These are phyloP conservation scores for Neoboletus magnificus DNA, from an alignment of 768 basidiomycete species.

Conservation along the genomic window DNA sequence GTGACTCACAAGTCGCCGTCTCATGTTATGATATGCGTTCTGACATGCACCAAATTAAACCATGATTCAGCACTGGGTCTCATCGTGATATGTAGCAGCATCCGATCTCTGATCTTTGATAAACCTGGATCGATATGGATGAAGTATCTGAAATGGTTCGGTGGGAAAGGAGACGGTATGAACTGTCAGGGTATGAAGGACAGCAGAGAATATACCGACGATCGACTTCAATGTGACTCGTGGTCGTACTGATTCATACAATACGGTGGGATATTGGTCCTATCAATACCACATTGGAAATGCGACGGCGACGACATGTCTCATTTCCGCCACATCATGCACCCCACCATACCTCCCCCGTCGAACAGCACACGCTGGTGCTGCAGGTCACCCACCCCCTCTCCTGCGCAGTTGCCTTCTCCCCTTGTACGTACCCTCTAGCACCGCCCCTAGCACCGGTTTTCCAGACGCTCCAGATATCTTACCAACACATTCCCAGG, in stretches of 20 bases:
- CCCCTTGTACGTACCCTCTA: constrained; percentile 42
- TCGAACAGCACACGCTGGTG: constrained; percentile 66
- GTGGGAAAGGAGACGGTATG: neutral
- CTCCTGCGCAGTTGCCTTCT: constrained; percentile 57
- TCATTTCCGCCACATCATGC: constrained; percentile 73
- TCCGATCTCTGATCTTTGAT: neutral
- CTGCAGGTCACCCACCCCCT: constrained; percentile 74
- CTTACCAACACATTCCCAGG: constrained; percentile 51
- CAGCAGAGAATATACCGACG: neutral
- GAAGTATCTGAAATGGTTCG: neutral
- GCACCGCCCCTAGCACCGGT: constrained; percentile 71
- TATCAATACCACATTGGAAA: constrained; percentile 50
- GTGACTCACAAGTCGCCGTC: neutral
- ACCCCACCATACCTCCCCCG: constrained; percentile 69
- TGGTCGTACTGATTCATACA: neutral
- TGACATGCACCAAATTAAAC: neutral
- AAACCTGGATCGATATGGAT: neutral
- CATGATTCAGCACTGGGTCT: neutral
- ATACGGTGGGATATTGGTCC: neutral
- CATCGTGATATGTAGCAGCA: neutral
- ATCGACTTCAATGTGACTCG: neutral
- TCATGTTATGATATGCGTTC: neutral
- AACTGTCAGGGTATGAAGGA: neutral
- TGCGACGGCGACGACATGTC: constrained; percentile 67
- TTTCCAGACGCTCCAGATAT: constrained; percentile 80